A percentile compares a stretch with the other conserved stretches of the same genome.
These are phyloP conservation scores for Physaria fendleri DNA, from an alignment of 345 rosid genomes.

Conservation along the genomic window DNA sequence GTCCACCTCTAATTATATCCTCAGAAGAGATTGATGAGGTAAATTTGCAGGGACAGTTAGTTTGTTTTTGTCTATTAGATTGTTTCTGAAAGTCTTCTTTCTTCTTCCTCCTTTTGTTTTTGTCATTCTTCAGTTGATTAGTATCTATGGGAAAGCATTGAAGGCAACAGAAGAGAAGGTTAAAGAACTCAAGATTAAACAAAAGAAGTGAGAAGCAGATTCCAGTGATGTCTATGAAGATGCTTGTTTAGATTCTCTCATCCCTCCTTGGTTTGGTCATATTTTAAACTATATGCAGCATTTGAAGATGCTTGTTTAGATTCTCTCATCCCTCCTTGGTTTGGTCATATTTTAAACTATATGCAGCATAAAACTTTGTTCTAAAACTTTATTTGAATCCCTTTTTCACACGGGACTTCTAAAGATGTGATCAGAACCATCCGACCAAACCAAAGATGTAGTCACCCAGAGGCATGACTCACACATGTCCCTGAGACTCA, in stretches of 20 bases:
- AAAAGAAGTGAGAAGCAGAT: constrained; percentile 27
- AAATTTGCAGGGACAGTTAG: too few species aligned
- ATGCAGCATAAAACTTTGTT: too few species aligned
- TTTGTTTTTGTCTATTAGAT: too few species aligned
- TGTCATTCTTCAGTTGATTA: constrained; percentile 46
- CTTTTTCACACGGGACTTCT: too few species aligned
- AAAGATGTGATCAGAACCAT: too few species aligned
- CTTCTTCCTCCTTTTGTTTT: not conserved
- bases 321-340: constrained; percentile 5
- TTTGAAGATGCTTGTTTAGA: constrained; percentile 5
- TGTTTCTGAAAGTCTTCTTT: not conserved
- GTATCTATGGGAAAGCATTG: constrained; percentile 64
- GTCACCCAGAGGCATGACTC: too few species aligned
- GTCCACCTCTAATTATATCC: constrained; percentile 69
- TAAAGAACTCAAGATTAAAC: constrained; percentile 68
- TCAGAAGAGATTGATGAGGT: constrained; percentile 76
- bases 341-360: too few species aligned
- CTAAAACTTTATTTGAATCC: too few species aligned
- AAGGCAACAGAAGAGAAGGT: constrained; percentile 79
- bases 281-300: too few species aligned
- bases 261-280: constrained; percentile 20
- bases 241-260: not conserved
- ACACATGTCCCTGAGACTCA: not conserved
- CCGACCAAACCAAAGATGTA: too few species aligned
- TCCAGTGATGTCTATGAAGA: constrained; percentile 33